Evolutionary conservation across 352 stramenopile species (phyloP).

Genomic region (Globisporangium uncinulatum): DNA sequence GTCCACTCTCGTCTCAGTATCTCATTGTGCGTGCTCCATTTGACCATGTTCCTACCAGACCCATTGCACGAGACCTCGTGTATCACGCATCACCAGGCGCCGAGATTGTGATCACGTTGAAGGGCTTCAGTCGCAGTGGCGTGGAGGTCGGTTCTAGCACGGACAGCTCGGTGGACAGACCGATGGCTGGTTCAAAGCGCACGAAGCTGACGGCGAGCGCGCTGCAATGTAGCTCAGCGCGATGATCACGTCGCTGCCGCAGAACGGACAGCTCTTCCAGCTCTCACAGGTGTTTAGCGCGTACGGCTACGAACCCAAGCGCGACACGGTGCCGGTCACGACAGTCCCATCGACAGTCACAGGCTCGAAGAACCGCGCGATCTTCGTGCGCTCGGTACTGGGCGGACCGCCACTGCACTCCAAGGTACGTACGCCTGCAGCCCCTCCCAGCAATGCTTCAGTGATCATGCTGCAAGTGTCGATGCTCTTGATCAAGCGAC

Average conservation of each 20-base stretch:
- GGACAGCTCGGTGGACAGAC: not conserved
- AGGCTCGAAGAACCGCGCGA: slow-evolving; percentile 79
- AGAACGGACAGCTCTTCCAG: slow-evolving; percentile 83
- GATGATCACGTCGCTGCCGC: slow-evolving; percentile 81
- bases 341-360: slow-evolving; percentile 55
- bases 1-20: not conserved
- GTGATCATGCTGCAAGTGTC: too few species aligned
- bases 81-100: slow-evolving; percentile 64
- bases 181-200: too few species aligned
- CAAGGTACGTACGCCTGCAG: slow-evolving; percentile 37
- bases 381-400: slow-evolving; percentile 75
- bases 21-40: not conserved
- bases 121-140: slow-evolving; percentile 66
- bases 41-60: slow-evolving; percentile 13
- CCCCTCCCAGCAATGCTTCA: not conserved
- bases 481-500: too few species aligned
- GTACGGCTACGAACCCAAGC: slow-evolving; percentile 88
- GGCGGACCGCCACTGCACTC: slow-evolving; percentile 44
- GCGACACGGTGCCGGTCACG: slow-evolving; percentile 44
- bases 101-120: slow-evolving; percentile 78
- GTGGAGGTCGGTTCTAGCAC: slow-evolving; percentile 16
- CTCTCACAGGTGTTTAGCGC: slow-evolving; percentile 85
- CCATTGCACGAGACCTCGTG: slow-evolving; percentile 62
- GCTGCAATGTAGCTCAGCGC: slow-evolving; percentile 35
- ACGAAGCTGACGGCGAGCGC: not conserved